These are phyloP conservation scores for Cladosporium halotolerans DNA, from an alignment of 2,329 filamentous ascomycete genomes.

Conservation along the genomic window DNA sequence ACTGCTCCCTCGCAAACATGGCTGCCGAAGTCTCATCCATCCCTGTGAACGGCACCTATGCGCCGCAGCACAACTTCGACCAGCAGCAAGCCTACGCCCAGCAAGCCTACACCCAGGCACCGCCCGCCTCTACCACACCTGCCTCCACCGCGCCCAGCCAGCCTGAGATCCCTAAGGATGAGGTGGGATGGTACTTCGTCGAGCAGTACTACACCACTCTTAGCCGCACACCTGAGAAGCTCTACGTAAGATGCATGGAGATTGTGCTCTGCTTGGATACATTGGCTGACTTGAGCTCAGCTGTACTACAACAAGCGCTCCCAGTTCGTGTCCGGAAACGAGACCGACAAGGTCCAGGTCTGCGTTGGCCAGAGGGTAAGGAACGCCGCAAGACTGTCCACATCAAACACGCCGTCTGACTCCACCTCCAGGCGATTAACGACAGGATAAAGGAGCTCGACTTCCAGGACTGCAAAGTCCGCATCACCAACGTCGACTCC, in stretches of 20 bases:
- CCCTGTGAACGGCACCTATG: slow-evolving; percentile 46
- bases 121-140: slow-evolving; percentile 21
- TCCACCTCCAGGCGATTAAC: slow-evolving; percentile 65
- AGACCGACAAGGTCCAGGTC: slow-evolving; percentile 82
- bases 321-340: slow-evolving; percentile 85
- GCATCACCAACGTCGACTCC: slow-evolving; percentile 94
- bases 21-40: slow-evolving; percentile 34
- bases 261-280: background rate
- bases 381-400: slow-evolving; percentile 16
- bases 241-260: slow-evolving; percentile 52
- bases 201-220: slow-evolving; percentile 98
- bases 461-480: slow-evolving; percentile 97
- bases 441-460: slow-evolving; percentile 89
- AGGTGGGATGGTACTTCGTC: slow-evolving; percentile 99
- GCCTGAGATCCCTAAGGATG: slow-evolving; percentile 65
- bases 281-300: slow-evolving; percentile 27
- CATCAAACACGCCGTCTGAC: slow-evolving; percentile 10
- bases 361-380: slow-evolving; percentile 81
- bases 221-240: slow-evolving; percentile 88
- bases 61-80: slow-evolving; percentile 36
- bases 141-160: slow-evolving; percentile 15
- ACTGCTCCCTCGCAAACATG: slow-evolving; percentile 25
- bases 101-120: slow-evolving; percentile 19
- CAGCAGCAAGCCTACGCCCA: slow-evolving; percentile 28
- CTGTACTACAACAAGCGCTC: slow-evolving; percentile 96